Evolutionary conservation across 2,329 filamentous ascomycete species (phyloP).

Genomic region (Trichophyton equinum): DNA sequence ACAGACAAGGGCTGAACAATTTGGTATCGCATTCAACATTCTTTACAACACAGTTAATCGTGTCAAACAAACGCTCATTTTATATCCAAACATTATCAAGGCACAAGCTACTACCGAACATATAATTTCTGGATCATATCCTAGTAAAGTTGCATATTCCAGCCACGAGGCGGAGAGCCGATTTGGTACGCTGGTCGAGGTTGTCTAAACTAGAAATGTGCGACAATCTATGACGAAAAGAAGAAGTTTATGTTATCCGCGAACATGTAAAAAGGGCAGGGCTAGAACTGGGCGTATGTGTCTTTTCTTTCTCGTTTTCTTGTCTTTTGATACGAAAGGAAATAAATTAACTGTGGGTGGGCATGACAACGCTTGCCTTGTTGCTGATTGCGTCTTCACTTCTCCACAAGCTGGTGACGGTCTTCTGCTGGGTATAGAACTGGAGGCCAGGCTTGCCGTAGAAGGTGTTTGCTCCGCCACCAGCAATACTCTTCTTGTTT

Average conservation of each 20-base stretch:
- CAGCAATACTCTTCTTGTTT: slow-evolving; percentile 82
- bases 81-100: background rate
- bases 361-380: slow-evolving; percentile 84
- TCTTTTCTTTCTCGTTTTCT: background rate
- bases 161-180: background rate
- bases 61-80: background rate
- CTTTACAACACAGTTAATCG: background rate
- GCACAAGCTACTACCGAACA: background rate
- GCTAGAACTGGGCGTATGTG: background rate
- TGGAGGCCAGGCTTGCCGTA: slow-evolving; percentile 86
- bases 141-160: background rate
- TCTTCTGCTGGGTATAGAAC: slow-evolving; percentile 97
- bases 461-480: slow-evolving; percentile 84
- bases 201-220: slow-evolving; percentile 1
- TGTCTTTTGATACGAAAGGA: background rate
- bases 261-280: background rate
- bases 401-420: slow-evolving; percentile 85
- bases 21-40: background rate
- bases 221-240: background rate
- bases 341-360: slow-evolving; percentile 40
- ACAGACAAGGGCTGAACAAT: background rate
- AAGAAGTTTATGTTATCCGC: slow-evolving; percentile 3
- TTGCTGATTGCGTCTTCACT: slow-evolving; percentile 70
- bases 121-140: background rate
- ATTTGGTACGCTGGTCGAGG: slow-evolving; percentile 1